Evolutionary conservation across 768 basidiomycete genomes (phyloP).

Genomic region (Lenzites betulinus): DNA sequence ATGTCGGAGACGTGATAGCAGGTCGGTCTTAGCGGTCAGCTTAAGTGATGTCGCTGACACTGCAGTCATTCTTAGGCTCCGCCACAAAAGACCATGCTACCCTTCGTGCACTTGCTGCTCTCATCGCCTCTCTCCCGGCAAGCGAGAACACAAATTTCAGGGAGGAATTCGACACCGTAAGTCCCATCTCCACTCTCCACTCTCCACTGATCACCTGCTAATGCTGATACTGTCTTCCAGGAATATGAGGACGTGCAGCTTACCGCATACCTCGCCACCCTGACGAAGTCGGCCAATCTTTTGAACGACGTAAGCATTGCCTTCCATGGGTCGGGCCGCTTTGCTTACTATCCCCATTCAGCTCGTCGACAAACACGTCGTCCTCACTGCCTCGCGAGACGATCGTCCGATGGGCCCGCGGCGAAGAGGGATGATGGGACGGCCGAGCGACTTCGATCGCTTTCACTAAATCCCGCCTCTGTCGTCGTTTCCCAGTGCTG

Average conservation of each 20-base stretch:
- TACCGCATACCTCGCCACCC: slow-evolving; percentile 81
- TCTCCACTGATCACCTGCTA: background rate
- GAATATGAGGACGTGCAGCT: slow-evolving; percentile 97
- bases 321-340: slow-evolving; percentile 16
- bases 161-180: slow-evolving; percentile 85
- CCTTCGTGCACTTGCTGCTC: slow-evolving; percentile 80
- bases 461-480: slow-evolving; percentile 41
- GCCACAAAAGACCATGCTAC: slow-evolving; percentile 77
- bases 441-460: slow-evolving; percentile 57
- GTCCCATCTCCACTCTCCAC: slow-evolving; percentile 15
- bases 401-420: slow-evolving; percentile 53
- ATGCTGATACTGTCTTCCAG: slow-evolving; percentile 41
- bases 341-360: background rate
- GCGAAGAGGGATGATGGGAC: slow-evolving; percentile 46
- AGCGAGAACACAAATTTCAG: slow-evolving; percentile 82
- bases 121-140: slow-evolving; percentile 87
- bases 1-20: slow-evolving; percentile 74
- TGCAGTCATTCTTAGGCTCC: slow-evolving; percentile 48
- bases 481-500: background rate
- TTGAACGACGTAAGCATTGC: slow-evolving; percentile 77
- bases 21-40: slow-evolving; percentile 46
- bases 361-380: slow-evolving; percentile 80
- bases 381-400: slow-evolving; percentile 59
- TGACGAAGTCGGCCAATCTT: slow-evolving; percentile 87
- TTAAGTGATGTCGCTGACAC: background rate